These are phyloP conservation scores for Lophiostoma macrostomum DNA, from an alignment of 495 filamentous ascomycete species.

Conservation along the genomic window DNA sequence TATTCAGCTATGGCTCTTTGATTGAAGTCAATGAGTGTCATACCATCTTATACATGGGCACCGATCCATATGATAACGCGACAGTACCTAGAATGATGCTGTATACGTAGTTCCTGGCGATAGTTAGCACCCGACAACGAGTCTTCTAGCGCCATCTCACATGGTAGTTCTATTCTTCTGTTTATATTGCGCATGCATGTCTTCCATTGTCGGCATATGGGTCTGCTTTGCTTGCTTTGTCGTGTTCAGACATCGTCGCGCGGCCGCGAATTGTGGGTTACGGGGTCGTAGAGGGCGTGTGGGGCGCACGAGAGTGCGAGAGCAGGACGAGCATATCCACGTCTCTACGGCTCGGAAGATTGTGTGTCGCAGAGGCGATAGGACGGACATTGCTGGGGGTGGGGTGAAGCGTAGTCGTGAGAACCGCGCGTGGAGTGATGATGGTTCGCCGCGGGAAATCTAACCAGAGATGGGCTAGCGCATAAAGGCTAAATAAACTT, in stretches of 20 bases:
- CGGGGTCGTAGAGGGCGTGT: constrained; percentile 4
- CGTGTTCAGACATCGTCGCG: constrained; percentile 35
- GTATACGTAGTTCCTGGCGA: constrained; percentile 70
- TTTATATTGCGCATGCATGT: constrained; percentile 54
- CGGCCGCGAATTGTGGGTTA: background rate
- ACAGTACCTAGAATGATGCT: constrained; percentile 87
- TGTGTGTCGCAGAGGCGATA: constrained; percentile 8
- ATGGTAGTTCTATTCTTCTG: constrained; percentile 58
- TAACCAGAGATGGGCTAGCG: too few species aligned
- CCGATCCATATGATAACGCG: constrained; percentile 89
- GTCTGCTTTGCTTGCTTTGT: constrained; percentile 27
- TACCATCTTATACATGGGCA: constrained; percentile 98
- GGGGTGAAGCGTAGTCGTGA: background rate
- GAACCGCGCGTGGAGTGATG: constrained; percentile 5
- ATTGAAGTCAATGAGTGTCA: constrained; percentile 3
- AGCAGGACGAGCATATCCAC: constrained; percentile 32
- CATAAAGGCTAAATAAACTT: too few species aligned
- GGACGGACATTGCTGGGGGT: constrained; percentile 19
- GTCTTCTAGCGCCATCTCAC: constrained; percentile 37
- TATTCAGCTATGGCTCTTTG: background rate
- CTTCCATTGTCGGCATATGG: constrained; percentile 51
- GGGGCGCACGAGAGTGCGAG: background rate
- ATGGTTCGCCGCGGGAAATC: constrained; percentile 23
- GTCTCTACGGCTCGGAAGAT: background rate
- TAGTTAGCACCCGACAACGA: constrained; percentile 2